phyloP scores from a whole-genome alignment of 140 eudicot genomes.

The Anethum foeniculum region DNA sequence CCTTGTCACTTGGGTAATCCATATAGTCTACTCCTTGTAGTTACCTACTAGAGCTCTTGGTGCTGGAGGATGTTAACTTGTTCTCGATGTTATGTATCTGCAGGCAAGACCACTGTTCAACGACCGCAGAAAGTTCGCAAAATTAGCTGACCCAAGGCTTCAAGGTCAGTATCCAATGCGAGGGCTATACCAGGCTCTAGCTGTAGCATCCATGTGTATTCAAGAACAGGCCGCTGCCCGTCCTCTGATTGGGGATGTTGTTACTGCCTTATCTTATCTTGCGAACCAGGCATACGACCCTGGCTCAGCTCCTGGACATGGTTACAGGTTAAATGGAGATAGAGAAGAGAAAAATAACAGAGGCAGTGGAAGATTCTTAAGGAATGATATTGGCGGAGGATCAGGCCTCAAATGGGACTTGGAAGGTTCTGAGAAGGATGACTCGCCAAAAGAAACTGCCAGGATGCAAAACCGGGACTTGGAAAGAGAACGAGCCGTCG shows the following conservation, averaged over 20 bases:
- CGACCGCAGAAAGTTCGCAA: slow-evolving; percentile 67
- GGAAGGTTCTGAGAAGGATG: slow-evolving; percentile 76
- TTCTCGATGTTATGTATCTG: slow-evolving; percentile 9
- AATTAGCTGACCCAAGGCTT: slow-evolving; percentile 74
- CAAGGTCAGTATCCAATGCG: slow-evolving; percentile 85
- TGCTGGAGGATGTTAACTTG: slow-evolving; percentile 7
- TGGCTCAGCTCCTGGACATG: slow-evolving; percentile 28
- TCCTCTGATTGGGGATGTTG: slow-evolving; percentile 86
- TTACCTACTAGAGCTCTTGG: neutral
- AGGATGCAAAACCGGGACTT: slow-evolving; percentile 56
- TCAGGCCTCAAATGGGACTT: slow-evolving; percentile 71
- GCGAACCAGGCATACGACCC: slow-evolving; percentile 76
- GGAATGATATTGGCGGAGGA: slow-evolving; percentile 68
- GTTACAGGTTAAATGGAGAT: slow-evolving; percentile 18
- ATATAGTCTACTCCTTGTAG: neutral
- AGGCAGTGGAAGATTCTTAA: slow-evolving; percentile 40
- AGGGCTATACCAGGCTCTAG: slow-evolving; percentile 87
- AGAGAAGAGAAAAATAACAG: slow-evolving; percentile 18
- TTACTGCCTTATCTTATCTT: slow-evolving; percentile 83
- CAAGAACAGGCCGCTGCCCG: slow-evolving; percentile 97
- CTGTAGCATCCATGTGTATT: slow-evolving; percentile 96
- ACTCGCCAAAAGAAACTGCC: slow-evolving; percentile 71
- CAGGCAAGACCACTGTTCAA: slow-evolving; percentile 92
- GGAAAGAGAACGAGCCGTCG: slow-evolving; percentile 88
- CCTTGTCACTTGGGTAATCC: slow-evolving; percentile 84